Percentiles rank a stretch among this genome's conserved stretches.
Evolutionary conservation across 352 stramenopile genomes (phyloP).

Genomic region (Phytophthora idaei): DNA sequence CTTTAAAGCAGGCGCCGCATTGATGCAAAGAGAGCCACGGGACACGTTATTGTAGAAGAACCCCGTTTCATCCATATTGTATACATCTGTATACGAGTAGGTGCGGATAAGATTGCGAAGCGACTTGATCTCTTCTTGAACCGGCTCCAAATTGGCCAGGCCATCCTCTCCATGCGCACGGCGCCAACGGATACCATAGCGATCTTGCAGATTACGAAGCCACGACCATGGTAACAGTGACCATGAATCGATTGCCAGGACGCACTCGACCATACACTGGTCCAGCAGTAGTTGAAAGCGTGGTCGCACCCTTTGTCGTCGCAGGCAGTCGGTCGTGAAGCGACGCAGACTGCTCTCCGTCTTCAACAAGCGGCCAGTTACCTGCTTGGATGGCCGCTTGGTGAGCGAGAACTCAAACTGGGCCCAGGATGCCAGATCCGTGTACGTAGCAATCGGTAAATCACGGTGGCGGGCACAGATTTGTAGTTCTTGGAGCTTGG

Average conservation of each 20-base stretch:
- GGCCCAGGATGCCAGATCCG: not conserved
- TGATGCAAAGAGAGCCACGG: not conserved
- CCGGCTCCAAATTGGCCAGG: not conserved
- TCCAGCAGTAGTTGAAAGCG: not conserved
- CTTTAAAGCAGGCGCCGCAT: not conserved
- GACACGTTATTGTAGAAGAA: not conserved
- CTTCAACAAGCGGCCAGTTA: not conserved
- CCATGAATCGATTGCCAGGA: not conserved
- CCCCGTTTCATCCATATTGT: not conserved
- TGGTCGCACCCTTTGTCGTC: not conserved
- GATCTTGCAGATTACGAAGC: not conserved
- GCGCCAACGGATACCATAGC: not conserved
- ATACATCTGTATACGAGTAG: not conserved
- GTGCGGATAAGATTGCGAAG: not conserved
- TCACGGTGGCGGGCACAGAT: not conserved
- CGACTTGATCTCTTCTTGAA: not conserved
- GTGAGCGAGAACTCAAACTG: not conserved
- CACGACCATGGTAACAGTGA: not conserved
- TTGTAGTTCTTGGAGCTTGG: not conserved
- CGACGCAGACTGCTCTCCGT: not conserved
- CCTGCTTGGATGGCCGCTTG: not conserved
- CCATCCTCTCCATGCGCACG: not conserved
- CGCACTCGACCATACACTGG: not conserved
- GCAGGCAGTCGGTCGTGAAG: not conserved
- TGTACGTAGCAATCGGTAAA: not conserved